Evolutionary conservation across 192 early-diverging fungal species (phyloP).

Genomic region (Coemansia guatemalensis): DNA sequence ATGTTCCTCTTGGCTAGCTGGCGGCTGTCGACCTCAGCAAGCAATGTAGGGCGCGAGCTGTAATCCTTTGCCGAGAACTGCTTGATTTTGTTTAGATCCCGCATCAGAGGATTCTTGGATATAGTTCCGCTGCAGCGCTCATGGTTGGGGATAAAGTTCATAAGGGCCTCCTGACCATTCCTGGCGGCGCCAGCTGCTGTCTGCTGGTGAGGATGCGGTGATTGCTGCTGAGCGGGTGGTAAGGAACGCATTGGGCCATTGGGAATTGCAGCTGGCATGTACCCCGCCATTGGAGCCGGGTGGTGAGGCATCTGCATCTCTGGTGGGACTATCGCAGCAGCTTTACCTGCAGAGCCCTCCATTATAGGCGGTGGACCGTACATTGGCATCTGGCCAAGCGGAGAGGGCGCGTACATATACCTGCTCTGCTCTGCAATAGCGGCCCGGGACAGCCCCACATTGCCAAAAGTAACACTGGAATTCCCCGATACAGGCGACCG

Average conservation of each 20-base stretch:
- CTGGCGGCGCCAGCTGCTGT: neutral
- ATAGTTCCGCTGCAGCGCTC: constrained; percentile 19
- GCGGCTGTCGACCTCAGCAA: constrained; percentile 46
- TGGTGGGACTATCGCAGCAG: neutral
- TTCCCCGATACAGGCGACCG: constrained; percentile 9
- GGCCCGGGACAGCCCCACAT: constrained; percentile 15
- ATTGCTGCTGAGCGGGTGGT: constrained; percentile 8
- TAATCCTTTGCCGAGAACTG: constrained; percentile 49
- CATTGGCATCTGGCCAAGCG: constrained; percentile 28
- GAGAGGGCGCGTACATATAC: constrained; percentile 41
- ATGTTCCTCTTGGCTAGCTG: constrained; percentile 44
- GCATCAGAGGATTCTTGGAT: constrained; percentile 47
- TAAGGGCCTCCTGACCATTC: constrained; percentile 28
- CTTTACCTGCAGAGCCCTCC: neutral
- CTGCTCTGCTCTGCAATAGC: constrained; percentile 9
- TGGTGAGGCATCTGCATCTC: constrained; percentile 5
- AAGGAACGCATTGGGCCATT: neutral
- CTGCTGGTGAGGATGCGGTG: constrained; percentile 13
- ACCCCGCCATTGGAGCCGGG: constrained; percentile 3
- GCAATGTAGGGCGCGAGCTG: constrained; percentile 38
- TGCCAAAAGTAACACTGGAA: constrained; percentile 17
- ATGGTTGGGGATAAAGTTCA: constrained; percentile 38
- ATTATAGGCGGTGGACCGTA: constrained; percentile 17
- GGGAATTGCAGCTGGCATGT: constrained; percentile 3
- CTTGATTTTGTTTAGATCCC: constrained; percentile 49